Evolutionary conservation across 371 early-diverging fungal genomes (phyloP).

Genomic region (Apophysomyces ossiformis): DNA sequence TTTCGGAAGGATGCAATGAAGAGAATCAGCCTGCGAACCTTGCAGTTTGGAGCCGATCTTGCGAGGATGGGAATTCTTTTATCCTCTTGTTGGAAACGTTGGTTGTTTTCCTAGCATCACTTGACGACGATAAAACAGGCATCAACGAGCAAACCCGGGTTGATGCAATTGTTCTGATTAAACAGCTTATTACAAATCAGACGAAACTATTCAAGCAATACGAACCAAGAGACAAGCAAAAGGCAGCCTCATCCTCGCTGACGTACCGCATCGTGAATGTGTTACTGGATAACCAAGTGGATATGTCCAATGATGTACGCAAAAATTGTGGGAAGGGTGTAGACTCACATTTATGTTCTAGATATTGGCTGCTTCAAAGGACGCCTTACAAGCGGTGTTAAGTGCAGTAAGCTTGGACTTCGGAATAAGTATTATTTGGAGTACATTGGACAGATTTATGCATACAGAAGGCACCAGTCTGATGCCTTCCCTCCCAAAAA

Average conservation of each 20-base stretch:
- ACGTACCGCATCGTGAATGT: slow-evolving; percentile 11
- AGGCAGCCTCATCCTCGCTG: slow-evolving; percentile 4
- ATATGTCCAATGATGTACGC: neutral
- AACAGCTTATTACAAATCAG: slow-evolving; percentile 15
- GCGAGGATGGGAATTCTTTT: neutral
- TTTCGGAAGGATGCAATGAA: neutral
- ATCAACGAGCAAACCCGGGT: neutral
- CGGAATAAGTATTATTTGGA: neutral
- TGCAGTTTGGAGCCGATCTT: neutral
- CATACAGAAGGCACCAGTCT: neutral
- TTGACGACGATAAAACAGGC: neutral
- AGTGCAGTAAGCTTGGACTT: neutral
- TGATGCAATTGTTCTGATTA: slow-evolving; percentile 12
- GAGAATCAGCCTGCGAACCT: neutral
- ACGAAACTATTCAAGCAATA: slow-evolving; percentile 13
- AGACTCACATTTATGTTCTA: neutral
- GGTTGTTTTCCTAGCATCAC: neutral
- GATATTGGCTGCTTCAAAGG: neutral
- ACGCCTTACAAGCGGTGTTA: neutral
- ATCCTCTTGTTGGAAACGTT: slow-evolving; percentile 6
- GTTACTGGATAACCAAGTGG: neutral
- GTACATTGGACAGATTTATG: neutral
- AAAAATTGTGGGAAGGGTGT: neutral
- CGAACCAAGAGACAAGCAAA: neutral
- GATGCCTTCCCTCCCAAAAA: neutral